Percentiles rank a stretch among this genome's conserved stretches.
Evolutionary conservation across 2,329 filamentous ascomycete genomes (phyloP).

Genomic region (Diaporthe vaccinii): DNA sequence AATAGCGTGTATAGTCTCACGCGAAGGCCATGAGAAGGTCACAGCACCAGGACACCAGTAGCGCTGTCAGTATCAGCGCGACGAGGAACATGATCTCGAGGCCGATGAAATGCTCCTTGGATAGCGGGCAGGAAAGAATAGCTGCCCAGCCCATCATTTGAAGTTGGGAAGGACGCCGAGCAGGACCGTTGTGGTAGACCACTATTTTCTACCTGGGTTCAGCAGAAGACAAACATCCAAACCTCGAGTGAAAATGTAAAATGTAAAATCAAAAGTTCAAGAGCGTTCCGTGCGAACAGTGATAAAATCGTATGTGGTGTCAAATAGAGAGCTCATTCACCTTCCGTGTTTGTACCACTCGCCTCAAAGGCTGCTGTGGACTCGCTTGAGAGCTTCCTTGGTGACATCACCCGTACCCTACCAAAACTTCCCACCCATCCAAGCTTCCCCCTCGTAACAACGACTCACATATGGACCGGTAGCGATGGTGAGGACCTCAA

Average conservation of each 20-base stretch:
- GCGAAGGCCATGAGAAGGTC: neutral
- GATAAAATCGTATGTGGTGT: neutral
- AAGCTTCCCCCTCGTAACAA: slow-evolving; percentile 43
- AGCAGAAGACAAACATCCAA: neutral
- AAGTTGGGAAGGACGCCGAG: neutral
- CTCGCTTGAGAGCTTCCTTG: slow-evolving; percentile 9
- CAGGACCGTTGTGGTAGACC: neutral
- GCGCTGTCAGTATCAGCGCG: neutral
- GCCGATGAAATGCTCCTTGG: neutral
- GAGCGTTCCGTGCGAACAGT: neutral
- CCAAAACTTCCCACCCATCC: slow-evolving; percentile 32
- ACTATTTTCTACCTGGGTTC: neutral
- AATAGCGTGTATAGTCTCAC: neutral
- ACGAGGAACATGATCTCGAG: neutral
- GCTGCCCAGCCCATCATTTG: neutral
- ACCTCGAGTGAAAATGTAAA: neutral
- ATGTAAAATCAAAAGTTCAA: neutral
- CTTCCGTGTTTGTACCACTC: neutral
- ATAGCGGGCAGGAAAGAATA: neutral
- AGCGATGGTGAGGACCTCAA: slow-evolving; percentile 53
- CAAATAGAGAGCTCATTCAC: neutral
- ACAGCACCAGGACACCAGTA: neutral
- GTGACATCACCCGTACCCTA: slow-evolving; percentile 41
- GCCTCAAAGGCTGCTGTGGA: neutral
- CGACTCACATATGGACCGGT: slow-evolving; percentile 52